These are phyloP conservation scores for Lumnitzera racemosa DNA, from an alignment of 345 rosid genomes.

Conservation along the genomic window DNA sequence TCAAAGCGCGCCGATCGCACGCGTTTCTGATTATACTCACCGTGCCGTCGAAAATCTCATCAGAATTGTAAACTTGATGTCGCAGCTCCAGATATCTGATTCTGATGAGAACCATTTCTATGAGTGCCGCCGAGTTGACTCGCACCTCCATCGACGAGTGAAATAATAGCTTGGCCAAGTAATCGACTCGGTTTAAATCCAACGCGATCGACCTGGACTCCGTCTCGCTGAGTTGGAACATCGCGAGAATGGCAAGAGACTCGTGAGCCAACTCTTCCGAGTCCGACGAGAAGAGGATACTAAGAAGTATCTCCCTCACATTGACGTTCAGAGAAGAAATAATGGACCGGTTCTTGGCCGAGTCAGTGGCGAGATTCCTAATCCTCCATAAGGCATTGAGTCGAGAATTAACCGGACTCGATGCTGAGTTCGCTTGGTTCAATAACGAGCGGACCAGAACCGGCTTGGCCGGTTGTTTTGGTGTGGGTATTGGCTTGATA, in stretches of 20 bases:
- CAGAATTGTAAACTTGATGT: slow-evolving; percentile 37
- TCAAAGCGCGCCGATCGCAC: slow-evolving; percentile 52
- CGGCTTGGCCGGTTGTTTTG: slow-evolving; percentile 95
- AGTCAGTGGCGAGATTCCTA: slow-evolving; percentile 76
- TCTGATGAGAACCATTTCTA: slow-evolving; percentile 71
- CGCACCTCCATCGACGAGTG: slow-evolving; percentile 61
- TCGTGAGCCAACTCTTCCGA: slow-evolving; percentile 51
- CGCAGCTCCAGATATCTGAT: slow-evolving; percentile 59
- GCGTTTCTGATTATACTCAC: slow-evolving; percentile 43
- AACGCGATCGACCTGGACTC: slow-evolving; percentile 58
- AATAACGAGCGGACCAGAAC: slow-evolving; percentile 49
- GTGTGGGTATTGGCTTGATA: slow-evolving; percentile 80
- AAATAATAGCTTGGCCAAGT: slow-evolving; percentile 40
- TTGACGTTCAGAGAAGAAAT: slow-evolving; percentile 53
- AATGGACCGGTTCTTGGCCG: slow-evolving; percentile 66
- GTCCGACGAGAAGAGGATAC: slow-evolving; percentile 36
- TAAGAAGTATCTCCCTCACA: slow-evolving; percentile 24
- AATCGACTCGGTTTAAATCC: slow-evolving; percentile 33
- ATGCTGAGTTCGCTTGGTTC: slow-evolving; percentile 42
- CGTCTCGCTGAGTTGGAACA: slow-evolving; percentile 58
- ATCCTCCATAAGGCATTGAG: slow-evolving; percentile 72
- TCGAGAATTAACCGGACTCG: slow-evolving; percentile 39
- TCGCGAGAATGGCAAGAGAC: slow-evolving; percentile 56
- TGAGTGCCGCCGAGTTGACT: slow-evolving; percentile 67
- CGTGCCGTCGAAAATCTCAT: slow-evolving; percentile 67